Conservation (phyloP, 1,284 basidiomycete species). For the Ustilago lituana region DNA sequence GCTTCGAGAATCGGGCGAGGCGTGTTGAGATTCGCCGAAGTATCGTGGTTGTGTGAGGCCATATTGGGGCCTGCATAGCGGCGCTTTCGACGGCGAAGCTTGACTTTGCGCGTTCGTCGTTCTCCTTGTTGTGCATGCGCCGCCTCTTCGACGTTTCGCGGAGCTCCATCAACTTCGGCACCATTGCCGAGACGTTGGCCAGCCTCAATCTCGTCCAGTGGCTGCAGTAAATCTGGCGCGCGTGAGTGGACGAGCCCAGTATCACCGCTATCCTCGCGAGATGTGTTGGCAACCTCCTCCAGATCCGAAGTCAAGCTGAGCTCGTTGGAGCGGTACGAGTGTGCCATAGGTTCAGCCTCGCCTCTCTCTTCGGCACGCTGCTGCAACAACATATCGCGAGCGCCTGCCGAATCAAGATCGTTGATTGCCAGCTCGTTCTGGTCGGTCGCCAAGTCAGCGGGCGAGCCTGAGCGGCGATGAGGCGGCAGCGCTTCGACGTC, state of each 20-base stretch:
- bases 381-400: slow-evolving; percentile 54
- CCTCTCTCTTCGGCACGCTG: slow-evolving; percentile 49
- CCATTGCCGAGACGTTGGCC: neutral
- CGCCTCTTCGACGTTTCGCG: slow-evolving; percentile 5
- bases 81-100: slow-evolving; percentile 34
- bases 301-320: slow-evolving; percentile 30
- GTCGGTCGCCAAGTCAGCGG: slow-evolving; percentile 21
- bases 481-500: slow-evolving; percentile 32
- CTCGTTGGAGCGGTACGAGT: slow-evolving; percentile 44
- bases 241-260: neutral
- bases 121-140: slow-evolving; percentile 26
- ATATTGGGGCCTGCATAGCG: slow-evolving; percentile 59
- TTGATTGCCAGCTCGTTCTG: slow-evolving; percentile 40
- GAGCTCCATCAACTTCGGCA: neutral
- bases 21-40: slow-evolving; percentile 60
- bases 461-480: slow-evolving; percentile 17
- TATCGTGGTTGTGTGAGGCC: slow-evolving; percentile 66
- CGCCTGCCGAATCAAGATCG: slow-evolving; percentile 48
- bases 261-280: slow-evolving; percentile 13
- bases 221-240: slow-evolving; percentile 1
- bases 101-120: slow-evolving; percentile 29
- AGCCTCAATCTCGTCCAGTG: slow-evolving; percentile 6
- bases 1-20: slow-evolving; percentile 62
- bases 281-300: slow-evolving; percentile 20
- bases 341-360: slow-evolving; percentile 36